Conservation (phyloP, 2,329 filamentous ascomycete species). For the Colletotrichum theobromicola region DNA sequence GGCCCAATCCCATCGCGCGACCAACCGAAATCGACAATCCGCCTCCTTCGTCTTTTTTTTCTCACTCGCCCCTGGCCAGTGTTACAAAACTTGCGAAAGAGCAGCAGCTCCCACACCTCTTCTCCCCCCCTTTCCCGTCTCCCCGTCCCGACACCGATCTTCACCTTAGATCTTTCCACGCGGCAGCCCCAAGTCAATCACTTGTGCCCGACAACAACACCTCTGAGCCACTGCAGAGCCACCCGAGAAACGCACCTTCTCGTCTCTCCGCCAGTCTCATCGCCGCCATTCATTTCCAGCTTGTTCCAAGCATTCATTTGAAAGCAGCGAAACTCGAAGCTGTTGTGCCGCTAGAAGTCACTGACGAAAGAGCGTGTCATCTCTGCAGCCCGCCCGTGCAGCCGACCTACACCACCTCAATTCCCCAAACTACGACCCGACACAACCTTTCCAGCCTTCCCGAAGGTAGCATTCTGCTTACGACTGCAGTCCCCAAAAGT, state of each 20-base stretch:
- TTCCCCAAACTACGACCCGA: background rate
- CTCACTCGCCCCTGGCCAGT: conserved; percentile 9
- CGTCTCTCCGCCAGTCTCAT: background rate
- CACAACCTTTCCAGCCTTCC: background rate
- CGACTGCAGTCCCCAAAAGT: background rate
- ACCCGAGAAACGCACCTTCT: background rate
- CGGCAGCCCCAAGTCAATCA: background rate
- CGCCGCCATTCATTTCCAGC: background rate
- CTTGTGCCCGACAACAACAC: background rate
- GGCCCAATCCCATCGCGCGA: conserved; percentile 19
- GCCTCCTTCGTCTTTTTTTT: background rate
- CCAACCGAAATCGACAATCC: conserved; percentile 16
- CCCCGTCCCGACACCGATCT: background rate
- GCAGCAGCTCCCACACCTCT: background rate
- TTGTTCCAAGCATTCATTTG: background rate
- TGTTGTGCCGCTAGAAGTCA: background rate
- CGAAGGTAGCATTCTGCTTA: background rate
- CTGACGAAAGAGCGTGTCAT: background rate
- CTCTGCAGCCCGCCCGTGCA: background rate
- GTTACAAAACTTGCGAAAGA: background rate
- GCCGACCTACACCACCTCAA: background rate
- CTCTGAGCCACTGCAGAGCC: background rate
- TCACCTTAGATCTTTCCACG: background rate
- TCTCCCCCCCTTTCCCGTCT: conserved; percentile 6
- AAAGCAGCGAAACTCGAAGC: background rate